Conservation (phyloP, 2,329 filamentous ascomycete species). For the Nannizziopsis barbatae region DNA sequence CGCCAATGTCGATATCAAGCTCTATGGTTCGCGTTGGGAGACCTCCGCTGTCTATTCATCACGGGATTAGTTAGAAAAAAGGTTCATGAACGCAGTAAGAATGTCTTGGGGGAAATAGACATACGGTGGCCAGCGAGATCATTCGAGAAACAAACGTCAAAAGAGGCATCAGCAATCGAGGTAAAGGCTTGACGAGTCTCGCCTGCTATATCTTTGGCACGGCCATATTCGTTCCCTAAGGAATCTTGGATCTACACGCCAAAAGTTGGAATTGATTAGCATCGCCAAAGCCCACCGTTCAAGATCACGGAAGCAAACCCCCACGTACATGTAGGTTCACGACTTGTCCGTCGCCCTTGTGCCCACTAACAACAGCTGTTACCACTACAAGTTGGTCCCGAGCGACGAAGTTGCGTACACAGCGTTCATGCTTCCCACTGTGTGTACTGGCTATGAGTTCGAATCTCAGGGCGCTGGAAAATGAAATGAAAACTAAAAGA, state of each 20-base stretch:
- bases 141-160: constrained; percentile 96
- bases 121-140: constrained; percentile 54
- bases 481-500: constrained; percentile 10
- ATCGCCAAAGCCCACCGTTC: not conserved
- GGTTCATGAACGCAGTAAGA: constrained; percentile 3
- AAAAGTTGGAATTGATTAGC: not conserved
- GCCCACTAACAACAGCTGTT: constrained; percentile 76
- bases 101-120: constrained; percentile 26
- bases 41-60: constrained; percentile 26
- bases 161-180: constrained; percentile 77
- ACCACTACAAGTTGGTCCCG: constrained; percentile 92
- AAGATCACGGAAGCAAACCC: not conserved
- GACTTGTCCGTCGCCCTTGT: constrained; percentile 78
- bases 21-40: constrained; percentile 61
- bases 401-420: constrained; percentile 90
- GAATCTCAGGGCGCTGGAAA: constrained; percentile 65
- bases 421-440: constrained; percentile 60
- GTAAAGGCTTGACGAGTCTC: constrained; percentile 92
- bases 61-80: constrained; percentile 5
- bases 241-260: constrained; percentile 72
- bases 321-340: constrained; percentile 82
- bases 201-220: constrained; percentile 79
- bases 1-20: constrained; percentile 90
- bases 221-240: constrained; percentile 89
- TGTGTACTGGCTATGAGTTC: constrained; percentile 64